Base-by-base conservation (phyloP, 441 rosid genomes). In the Adansonia gregorii region DNA sequence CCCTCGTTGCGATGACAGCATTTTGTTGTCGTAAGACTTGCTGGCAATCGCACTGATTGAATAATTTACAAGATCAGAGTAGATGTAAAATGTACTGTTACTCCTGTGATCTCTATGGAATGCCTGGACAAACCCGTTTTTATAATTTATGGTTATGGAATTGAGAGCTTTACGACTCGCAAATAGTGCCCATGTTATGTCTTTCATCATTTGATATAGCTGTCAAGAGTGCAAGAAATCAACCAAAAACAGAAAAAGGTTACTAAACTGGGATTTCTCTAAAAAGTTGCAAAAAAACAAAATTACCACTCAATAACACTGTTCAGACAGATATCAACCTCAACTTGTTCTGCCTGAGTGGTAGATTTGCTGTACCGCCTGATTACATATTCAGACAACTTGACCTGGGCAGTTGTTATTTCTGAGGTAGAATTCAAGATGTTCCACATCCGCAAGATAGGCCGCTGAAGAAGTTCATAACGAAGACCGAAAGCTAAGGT, bases 51-150 rank as follows among this genome's bases (percentile, higher is more conserved):
- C 80, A 79, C 83, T 83, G 72, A 96, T 94, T 31, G 99, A 96
- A 75, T 96, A 96, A 89, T 96, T 94, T 49, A 75, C 87, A 7
- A 94, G 93, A 79, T 96, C 92, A n/a, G 98, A 96, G 85, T 91
- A 93, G 82, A 96, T 96, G 84, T 94, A 96, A 82, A 86, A 94
- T 12, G 99, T 92, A 80, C 77, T 93, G 85, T 91, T 93, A 75
- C 89, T 96, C 68, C 92, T 83, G 81, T 93, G 97, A 82, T 96
- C 99, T 82, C 99, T 89, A 59, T 96, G 99, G 80, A 96, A 94
- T 73, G 99, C 99, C 86, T 94, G 99, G 61, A 96, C 99, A 82
- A 96, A 96, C 4, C 98, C 99, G 19, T 96, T 96, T 80, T 85
- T 86, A 72, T 96, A 96, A 71, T 91, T 96, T 85, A 96, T 90